Percentiles rank a stretch among this genome's conserved stretches.
These are phyloP conservation scores for Talaromyces wortmannii DNA, from an alignment of 495 filamentous ascomycete species.

Conservation along the genomic window DNA sequence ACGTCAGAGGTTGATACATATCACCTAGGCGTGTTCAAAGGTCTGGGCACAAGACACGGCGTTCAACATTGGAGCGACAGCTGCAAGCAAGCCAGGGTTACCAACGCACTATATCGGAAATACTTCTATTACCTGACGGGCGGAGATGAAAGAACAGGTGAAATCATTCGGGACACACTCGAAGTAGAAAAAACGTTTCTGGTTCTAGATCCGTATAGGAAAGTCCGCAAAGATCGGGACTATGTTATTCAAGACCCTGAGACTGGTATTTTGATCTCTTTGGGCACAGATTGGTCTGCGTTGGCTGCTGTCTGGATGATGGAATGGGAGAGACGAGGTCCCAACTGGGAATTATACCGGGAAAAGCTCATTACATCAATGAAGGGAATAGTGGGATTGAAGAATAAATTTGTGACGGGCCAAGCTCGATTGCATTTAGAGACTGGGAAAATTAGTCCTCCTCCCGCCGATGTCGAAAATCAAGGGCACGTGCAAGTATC, in stretches of 20 bases:
- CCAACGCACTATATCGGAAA: conserved; percentile 34
- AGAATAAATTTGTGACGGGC: conserved; percentile 41
- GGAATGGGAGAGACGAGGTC: conserved; percentile 38
- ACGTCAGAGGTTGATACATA: conserved; percentile 46
- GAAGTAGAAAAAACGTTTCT: conserved; percentile 34
- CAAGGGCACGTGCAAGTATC: conserved; percentile 29
- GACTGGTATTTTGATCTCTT: conserved; percentile 25
- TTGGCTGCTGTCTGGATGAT: conserved; percentile 38
- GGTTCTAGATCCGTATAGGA: conserved; percentile 36
- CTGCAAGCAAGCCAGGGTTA: conserved; percentile 43
- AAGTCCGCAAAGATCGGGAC: conserved; percentile 36
- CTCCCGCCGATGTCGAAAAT: conserved; percentile 32
- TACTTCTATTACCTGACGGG: conserved; percentile 40
- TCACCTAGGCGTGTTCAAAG: conserved; percentile 37
- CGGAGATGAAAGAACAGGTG: conserved; percentile 35
- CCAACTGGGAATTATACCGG: conserved; percentile 32
- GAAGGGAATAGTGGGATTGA: conserved; percentile 32
- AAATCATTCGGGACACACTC: conserved; percentile 29
- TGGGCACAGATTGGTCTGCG: conserved; percentile 42
- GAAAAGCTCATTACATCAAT: conserved; percentile 27
- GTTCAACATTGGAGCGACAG: conserved; percentile 45
- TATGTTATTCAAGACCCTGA: conserved; percentile 23
- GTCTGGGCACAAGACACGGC: conserved; percentile 44
- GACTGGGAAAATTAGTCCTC: conserved; percentile 30
- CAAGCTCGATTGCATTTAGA: conserved; percentile 31